Percentiles rank a stretch among this genome's conserved stretches.
Evolutionary conservation across 495 filamentous ascomycete genomes (phyloP).

Genomic region (Amphirosellinia nigrospora): DNA sequence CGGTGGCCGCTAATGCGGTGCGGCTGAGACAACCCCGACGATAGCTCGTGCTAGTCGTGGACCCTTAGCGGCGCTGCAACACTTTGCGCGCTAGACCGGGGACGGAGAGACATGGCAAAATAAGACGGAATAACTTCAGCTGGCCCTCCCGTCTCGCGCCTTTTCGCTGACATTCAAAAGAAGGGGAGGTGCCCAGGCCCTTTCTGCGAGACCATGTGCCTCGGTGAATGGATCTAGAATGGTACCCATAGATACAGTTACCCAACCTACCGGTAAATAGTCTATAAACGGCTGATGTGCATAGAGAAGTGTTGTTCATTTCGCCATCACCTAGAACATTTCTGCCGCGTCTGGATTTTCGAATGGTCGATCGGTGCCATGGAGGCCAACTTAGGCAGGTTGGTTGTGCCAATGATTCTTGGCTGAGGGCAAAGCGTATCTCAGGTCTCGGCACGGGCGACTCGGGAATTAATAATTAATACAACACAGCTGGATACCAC

Average conservation of each 20-base stretch:
- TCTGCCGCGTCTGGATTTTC: background rate
- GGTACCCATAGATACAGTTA: background rate
- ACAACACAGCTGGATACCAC: background rate
- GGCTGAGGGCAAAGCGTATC: background rate
- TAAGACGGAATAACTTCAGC: slow-evolving; percentile 22
- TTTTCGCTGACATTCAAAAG: background rate
- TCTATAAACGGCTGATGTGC: background rate
- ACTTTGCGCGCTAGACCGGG: background rate
- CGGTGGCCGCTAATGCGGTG: background rate
- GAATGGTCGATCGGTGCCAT: background rate
- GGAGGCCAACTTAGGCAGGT: background rate
- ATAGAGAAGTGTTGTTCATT: background rate
- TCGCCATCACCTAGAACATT: background rate
- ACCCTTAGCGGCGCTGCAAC: background rate
- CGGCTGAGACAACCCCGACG: slow-evolving; percentile 5
- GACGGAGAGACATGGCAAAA: slow-evolving; percentile 2
- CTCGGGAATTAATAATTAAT: background rate
- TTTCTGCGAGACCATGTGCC: background rate
- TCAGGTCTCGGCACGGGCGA: background rate
- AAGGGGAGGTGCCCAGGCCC: background rate
- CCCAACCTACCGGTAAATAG: background rate
- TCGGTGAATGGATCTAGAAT: slow-evolving; percentile 16
- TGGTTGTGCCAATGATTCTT: background rate
- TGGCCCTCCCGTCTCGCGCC: background rate
- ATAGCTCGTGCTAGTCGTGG: slow-evolving; percentile 1